Percentiles rank a stretch among this genome's conserved stretches.
phyloP scores from a whole-genome alignment of 1,284 basidiomycete genomes.

The Vanrija pseudolonga region DNA sequence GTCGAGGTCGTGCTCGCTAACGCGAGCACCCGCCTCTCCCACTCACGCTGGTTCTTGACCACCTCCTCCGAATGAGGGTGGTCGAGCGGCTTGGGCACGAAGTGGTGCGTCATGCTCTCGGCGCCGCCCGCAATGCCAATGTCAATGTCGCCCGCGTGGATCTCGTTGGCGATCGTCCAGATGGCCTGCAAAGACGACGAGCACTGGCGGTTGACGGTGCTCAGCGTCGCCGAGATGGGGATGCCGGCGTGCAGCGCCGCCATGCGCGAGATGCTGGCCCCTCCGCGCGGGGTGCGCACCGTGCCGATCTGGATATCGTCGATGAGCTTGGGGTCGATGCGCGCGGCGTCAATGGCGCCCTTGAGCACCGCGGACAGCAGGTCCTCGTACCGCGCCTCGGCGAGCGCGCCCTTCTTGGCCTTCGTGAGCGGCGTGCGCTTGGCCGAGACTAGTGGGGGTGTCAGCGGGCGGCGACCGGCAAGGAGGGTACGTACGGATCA shows the following conservation, averaged over 20 bases:
- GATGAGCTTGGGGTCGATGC: constrained; percentile 74
- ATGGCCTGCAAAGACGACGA: constrained; percentile 75
- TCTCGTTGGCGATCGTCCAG: constrained; percentile 67
- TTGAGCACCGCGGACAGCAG: constrained; percentile 68
- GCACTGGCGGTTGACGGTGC: constrained; percentile 88
- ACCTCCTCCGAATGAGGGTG: neutral
- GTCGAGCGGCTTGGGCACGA: neutral
- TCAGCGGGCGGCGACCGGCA: neutral
- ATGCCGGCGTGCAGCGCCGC: constrained; percentile 14
- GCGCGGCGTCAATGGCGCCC: constrained; percentile 40
- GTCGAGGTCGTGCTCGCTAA: no score
- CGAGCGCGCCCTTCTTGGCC: constrained; percentile 83
- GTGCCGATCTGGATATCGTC: constrained; percentile 60
- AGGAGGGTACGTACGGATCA: constrained; percentile 9
- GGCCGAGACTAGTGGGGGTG: constrained; percentile 7
- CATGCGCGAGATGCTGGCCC: constrained; percentile 18
- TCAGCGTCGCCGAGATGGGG: constrained; percentile 56
- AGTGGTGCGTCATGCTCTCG: constrained; percentile 64
- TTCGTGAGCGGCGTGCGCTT: constrained; percentile 38
- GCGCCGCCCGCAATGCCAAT: constrained; percentile 78
- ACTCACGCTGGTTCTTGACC: constrained; percentile 62
- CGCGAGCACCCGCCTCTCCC: neutral
- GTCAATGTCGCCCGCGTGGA: constrained; percentile 74
- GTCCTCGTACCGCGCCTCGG: constrained; percentile 80
- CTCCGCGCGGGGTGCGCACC: constrained; percentile 47